Percentiles rank a stretch among this genome's conserved stretches.
Evolutionary conservation across 148 eudicot genomes (phyloP).

Genomic region (Fagopyrum esculentum): DNA sequence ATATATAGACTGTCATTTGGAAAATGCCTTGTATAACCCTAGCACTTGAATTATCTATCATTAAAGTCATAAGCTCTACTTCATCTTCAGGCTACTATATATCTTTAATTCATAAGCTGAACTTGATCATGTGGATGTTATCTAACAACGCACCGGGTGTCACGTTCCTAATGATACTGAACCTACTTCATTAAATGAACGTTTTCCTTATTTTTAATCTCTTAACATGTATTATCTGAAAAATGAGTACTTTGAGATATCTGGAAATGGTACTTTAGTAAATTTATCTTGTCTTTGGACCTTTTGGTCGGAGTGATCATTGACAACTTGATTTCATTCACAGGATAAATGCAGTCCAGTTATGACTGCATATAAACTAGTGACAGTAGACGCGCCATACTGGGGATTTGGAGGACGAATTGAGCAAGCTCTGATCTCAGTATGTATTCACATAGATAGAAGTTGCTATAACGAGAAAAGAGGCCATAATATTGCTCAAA

Average conservation of each 20-base stretch:
- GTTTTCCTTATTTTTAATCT: neutral
- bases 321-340: neutral
- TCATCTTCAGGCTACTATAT: neutral
- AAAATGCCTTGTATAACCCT: too few species aligned
- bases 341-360: slow-evolving; percentile 50
- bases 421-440: slow-evolving; percentile 53
- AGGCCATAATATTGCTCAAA: too few species aligned
- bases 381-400: slow-evolving; percentile 59
- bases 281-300: neutral
- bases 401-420: slow-evolving; percentile 63
- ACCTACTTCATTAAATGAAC: neutral
- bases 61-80: neutral
- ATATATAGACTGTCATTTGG: too few species aligned
- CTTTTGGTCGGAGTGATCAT: neutral
- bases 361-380: slow-evolving; percentile 71
- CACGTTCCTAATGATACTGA: neutral
- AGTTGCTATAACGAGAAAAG: neutral
- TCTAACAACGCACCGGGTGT: too few species aligned
- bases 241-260: neutral
- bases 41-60: too few species aligned
- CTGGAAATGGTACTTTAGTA: neutral
- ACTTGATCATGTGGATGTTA: neutral
- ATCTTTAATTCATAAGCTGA: neutral
- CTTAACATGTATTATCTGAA: neutral
- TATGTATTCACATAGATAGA: slow-evolving; percentile 17